Conservation (phyloP, 805 yeast genomes). For the Ogataea philodendri region DNA sequence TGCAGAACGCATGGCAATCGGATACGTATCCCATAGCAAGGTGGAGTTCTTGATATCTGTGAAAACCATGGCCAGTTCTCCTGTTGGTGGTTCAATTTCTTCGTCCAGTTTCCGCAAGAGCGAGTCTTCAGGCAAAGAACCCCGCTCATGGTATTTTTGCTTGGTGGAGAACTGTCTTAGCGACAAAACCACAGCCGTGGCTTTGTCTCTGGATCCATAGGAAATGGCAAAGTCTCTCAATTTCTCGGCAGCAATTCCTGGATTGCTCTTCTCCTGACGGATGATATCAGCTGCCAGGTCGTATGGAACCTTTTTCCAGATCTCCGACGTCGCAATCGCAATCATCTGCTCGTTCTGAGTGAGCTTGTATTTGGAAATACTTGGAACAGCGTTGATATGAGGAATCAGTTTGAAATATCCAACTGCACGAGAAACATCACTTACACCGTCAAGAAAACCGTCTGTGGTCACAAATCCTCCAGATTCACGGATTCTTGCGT, state of each 20-base stretch:
- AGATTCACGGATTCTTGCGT: conserved; percentile 82
- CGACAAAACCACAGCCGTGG: conserved; percentile 77
- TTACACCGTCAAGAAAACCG: conserved; percentile 79
- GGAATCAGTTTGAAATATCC: conserved; percentile 87
- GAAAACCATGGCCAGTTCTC: conserved; percentile 91
- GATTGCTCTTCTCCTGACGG: conserved; percentile 75
- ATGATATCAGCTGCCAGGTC: conserved; percentile 90
- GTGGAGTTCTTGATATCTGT: conserved; percentile 97
- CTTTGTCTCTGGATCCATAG: conserved; percentile 79
- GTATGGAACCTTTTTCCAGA: conserved; percentile 82
- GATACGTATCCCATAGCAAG: conserved; percentile 86
- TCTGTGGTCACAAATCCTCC: conserved; percentile 89
- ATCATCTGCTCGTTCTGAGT: conserved; percentile 78
- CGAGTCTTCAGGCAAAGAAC: conserved; percentile 65
- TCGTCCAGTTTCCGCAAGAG: conserved; percentile 78
- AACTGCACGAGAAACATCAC: conserved; percentile 84
- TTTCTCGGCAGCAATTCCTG: conserved; percentile 89
- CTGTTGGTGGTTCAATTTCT: conserved; percentile 93
- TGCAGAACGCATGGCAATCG: conserved; percentile 94
- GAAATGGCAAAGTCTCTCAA: conserved; percentile 92
- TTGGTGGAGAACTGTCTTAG: conserved; percentile 50
- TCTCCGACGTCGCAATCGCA: conserved; percentile 74
- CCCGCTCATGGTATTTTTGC: conserved; percentile 38
- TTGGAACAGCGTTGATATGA: conserved; percentile 86
- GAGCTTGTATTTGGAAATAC: conserved; percentile 58